phyloP scores from a whole-genome alignment of 805 yeast species.

The Myxozyma monticola region DNA sequence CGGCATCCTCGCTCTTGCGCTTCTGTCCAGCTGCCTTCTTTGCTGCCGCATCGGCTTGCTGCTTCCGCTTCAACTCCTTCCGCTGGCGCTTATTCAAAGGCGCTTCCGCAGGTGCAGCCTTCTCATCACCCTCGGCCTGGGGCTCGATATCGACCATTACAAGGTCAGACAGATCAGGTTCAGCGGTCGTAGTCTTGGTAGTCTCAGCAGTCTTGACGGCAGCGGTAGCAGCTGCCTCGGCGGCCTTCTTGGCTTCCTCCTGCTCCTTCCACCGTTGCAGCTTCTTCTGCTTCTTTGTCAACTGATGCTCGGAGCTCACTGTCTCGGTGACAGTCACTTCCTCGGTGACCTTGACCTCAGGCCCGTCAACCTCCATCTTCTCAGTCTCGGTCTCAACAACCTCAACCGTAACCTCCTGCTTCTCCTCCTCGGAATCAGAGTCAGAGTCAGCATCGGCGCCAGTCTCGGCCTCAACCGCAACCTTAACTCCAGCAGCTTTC shows the following conservation, averaged over 20 bases:
- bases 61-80: not conserved
- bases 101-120: not conserved
- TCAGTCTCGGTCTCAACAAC: not conserved
- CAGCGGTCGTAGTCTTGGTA: not conserved
- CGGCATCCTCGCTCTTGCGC: conserved; percentile 1
- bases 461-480: conserved; percentile 15
- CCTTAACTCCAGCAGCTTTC: not conserved
- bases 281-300: conserved; percentile 11
- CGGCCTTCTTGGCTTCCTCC: conserved; percentile 3
- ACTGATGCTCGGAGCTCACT: not conserved
- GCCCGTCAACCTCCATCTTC: not conserved
- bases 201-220: not conserved
- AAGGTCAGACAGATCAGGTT: conserved; percentile 2
- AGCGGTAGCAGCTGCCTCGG: not conserved
- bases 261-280: conserved; percentile 8
- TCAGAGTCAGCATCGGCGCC: too few relatives aligned
- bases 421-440: too few relatives aligned
- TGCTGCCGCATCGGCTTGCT: conserved; percentile 1
- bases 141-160: too few relatives aligned
- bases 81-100: not conserved
- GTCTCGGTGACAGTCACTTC: not conserved
- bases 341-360: not conserved
- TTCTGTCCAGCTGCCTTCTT: not conserved
- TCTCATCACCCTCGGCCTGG: not conserved
- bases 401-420: conserved; percentile 8